Evolutionary conservation across 768 basidiomycete genomes (phyloP), one percentile per base, ranked within the genome.

Genomic region (Mycena polygramma): DNA sequence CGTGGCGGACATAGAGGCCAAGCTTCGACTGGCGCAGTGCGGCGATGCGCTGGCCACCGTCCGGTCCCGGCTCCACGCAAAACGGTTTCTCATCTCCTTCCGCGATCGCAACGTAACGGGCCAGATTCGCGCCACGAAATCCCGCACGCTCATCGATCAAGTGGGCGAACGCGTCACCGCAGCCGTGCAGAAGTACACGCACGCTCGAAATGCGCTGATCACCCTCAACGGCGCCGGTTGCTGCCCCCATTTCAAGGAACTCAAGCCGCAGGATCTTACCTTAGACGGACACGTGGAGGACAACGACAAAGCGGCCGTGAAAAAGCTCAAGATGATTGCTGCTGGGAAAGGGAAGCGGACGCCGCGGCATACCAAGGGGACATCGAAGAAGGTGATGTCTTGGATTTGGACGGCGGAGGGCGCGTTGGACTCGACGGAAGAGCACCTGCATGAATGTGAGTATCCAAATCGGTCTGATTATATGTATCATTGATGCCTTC

Each of bases 401-500:
- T 68, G 67, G 67, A 68, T 68, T 2, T 68, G 67, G 67, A 62
- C 67, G 19, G 51, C 49, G 3, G 5, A 26, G 13, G 52, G 49
- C 3, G 54, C 52, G 9, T 41, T 54, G 22, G 41, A 41, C 15
- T 37, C 58, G 14, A 2, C 1, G 5, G 58, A 53, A 24, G 4
- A 19, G 1, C 24, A 24, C 17, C 24, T 68, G n/a, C 66, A 68
- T 20, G 51, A 59, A 10, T 60, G 66, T 69, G 45, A 55, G 68
- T 39, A 46, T 58, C 20, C 15, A 7, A 8, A 8, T 65, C 0
- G n/a, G 30, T 13, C 43, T 35, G 19, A 59, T 7, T 20, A 51
- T 10, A 51, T 9, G 10, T 19, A 22, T 51, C 20, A 51, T n/a
- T n/a, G n/a, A n/a, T n/a, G n/a, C n/a, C n/a, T n/a, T n/a, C n/a